These are phyloP conservation scores for Thuidium tamariscinum DNA, from an alignment of 225 moss, liverwort and hornwort species.

Conservation along the genomic window DNA sequence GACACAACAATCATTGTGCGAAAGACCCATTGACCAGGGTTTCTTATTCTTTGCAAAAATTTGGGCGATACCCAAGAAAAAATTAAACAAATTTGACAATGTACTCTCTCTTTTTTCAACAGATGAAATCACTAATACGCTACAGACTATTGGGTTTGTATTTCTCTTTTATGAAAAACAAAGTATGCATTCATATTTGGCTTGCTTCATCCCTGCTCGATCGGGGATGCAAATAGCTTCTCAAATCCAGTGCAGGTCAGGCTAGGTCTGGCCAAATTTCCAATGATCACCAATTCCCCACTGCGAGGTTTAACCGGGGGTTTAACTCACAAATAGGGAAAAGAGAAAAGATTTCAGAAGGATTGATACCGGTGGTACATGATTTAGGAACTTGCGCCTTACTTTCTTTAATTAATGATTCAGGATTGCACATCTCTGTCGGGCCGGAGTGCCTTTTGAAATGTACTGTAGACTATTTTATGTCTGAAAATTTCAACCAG, in stretches of 20 bases:
- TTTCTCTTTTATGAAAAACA: no score
- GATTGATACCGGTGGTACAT: no score
- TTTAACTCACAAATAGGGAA: no score
- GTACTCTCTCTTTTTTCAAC: neutral
- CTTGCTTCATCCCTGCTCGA: neutral
- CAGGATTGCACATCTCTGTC: neutral
- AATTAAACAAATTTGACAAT: neutral
- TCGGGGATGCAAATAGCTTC: neutral
- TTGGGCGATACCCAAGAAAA: neutral
- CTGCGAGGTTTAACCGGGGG: no score
- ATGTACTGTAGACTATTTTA: neutral
- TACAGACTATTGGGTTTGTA: no score
- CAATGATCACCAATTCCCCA: neutral
- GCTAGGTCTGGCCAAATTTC: neutral
- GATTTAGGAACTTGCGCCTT: neutral
- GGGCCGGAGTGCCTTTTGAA: neutral
- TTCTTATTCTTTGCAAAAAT: neutral
- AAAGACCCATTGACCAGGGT: neutral
- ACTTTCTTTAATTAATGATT: neutral
- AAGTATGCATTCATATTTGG: neutral
- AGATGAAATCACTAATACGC: no score
- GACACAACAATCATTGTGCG: neutral
- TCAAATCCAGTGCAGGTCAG: no score
- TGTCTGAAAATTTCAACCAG: neutral
- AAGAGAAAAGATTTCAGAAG: neutral